phyloP scores from a whole-genome alignment of 177 flowering plant species.

The Vitis hybrid region DNA sequence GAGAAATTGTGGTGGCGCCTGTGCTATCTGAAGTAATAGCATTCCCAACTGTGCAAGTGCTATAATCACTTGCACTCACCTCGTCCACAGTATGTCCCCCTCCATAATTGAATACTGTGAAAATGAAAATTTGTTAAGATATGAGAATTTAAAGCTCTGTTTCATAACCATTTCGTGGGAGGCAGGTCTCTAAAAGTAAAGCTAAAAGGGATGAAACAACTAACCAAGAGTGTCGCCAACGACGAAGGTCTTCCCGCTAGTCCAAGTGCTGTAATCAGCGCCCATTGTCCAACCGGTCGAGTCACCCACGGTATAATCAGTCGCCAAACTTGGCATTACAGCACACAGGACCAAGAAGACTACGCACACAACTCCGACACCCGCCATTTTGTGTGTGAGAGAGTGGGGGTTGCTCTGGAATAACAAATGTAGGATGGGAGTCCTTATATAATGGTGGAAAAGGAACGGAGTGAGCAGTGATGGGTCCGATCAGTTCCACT shows the following conservation, averaged over 20 bases:
- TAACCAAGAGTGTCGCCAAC: slow-evolving; percentile 64
- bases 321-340: slow-evolving; percentile 37
- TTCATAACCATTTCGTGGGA: background rate
- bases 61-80: slow-evolving; percentile 66
- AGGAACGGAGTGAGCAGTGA: slow-evolving; percentile 23
- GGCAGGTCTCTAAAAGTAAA: background rate
- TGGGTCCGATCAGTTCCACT: slow-evolving; percentile 15
- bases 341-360: slow-evolving; percentile 19
- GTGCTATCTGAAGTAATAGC: slow-evolving; percentile 50
- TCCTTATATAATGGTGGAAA: slow-evolving; percentile 23
- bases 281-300: slow-evolving; percentile 48
- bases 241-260: slow-evolving; percentile 46
- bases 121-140: background rate
- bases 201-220: slow-evolving; percentile 4
- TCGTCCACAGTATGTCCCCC: slow-evolving; percentile 72
- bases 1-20: slow-evolving; percentile 60
- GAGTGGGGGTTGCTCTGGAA: background rate
- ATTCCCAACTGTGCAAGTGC: slow-evolving; percentile 52
- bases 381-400: slow-evolving; percentile 26
- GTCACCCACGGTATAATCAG: slow-evolving; percentile 67
- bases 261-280: slow-evolving; percentile 59
- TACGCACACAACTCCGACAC: slow-evolving; percentile 15
- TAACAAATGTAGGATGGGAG: background rate
- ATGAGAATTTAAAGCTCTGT: background rate
- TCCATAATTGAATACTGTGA: slow-evolving; percentile 64